A percentile compares a stretch with the other conserved stretches of the same genome.
Evolutionary conservation across 176 grass and related monocot species (phyloP).

Genomic region (Calamus simplicifolius): DNA sequence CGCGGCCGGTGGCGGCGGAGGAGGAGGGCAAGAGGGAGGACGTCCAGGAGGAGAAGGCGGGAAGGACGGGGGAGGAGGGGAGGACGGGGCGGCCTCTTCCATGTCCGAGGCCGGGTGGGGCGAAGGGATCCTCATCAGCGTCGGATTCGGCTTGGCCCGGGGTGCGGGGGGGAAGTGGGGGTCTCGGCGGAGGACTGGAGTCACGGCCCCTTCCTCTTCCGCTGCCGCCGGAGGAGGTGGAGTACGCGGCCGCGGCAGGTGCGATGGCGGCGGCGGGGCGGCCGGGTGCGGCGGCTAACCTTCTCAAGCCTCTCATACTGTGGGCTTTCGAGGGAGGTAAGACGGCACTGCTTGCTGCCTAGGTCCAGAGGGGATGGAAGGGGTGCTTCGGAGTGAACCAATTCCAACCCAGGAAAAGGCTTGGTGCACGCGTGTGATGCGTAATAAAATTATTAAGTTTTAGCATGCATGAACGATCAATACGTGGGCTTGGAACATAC

Average conservation of each 20-base stretch:
- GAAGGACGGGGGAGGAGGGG: slow-evolving; percentile 13
- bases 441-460: too few relatives aligned
- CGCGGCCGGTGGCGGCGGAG: not conserved
- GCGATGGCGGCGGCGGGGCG: not conserved
- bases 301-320: not conserved
- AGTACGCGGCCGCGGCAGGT: not conserved
- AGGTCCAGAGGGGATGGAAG: not conserved
- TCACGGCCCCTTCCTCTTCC: slow-evolving; percentile 6
- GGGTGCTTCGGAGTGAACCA: not conserved
- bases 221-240: not conserved
- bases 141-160: slow-evolving; percentile 2
- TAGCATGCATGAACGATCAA: too few relatives aligned
- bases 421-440: too few relatives aligned
- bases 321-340: not conserved
- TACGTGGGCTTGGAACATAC: too few relatives aligned
- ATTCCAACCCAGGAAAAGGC: too few relatives aligned
- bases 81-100: slow-evolving; percentile 9
- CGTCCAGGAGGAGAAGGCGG: slow-evolving; percentile 17
- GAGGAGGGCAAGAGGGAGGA: not conserved
- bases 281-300: not conserved
- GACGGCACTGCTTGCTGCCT: not conserved
- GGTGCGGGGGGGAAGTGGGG: not conserved
- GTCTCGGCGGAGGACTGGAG: not conserved
- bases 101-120: slow-evolving; percentile 10
- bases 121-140: slow-evolving; percentile 1